Evolutionary conservation across 441 rosid species (phyloP).

Genomic region (Metrosideros polymorpha): DNA sequence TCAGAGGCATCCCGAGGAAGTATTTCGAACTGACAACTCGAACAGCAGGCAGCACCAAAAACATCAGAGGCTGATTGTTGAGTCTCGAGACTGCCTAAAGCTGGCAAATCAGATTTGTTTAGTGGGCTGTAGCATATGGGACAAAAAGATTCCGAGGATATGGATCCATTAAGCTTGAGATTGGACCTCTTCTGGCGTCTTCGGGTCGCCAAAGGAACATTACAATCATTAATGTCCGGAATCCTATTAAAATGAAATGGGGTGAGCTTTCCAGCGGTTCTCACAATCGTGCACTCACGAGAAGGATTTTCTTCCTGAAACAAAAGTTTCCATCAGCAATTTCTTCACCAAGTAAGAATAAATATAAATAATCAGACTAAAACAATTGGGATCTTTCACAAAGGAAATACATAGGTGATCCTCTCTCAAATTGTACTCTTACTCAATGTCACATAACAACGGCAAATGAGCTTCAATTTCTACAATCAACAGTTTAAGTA

Average conservation of each 20-base stretch:
- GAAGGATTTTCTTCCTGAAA: slow-evolving; percentile 89
- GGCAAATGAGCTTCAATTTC: background rate
- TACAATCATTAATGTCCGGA: slow-evolving; percentile 56
- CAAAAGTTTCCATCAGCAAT: background rate
- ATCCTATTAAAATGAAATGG: slow-evolving; percentile 86
- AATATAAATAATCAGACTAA: background rate
- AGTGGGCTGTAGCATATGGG: slow-evolving; percentile 71
- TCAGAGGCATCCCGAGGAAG: slow-evolving; percentile 55
- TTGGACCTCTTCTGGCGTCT: slow-evolving; percentile 73
- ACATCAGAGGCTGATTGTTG: slow-evolving; percentile 11
- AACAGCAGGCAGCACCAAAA: slow-evolving; percentile 54
- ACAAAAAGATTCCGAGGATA: slow-evolving; percentile 73
- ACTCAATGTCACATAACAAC: background rate
- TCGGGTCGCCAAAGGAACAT: slow-evolving; percentile 66
- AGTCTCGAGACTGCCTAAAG: slow-evolving; percentile 9
- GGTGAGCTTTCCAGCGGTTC: slow-evolving; percentile 89
- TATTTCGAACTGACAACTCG: slow-evolving; percentile 86
- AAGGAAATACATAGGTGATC: background rate
- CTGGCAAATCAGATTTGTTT: slow-evolving; percentile 27
- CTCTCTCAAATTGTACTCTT: background rate
- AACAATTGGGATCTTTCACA: background rate
- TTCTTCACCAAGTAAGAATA: background rate
- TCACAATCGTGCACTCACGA: slow-evolving; percentile 79
- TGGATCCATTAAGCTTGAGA: slow-evolving; percentile 47
- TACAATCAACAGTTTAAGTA: background rate